These are phyloP conservation scores for Eucalyptus pauciflora DNA, from an alignment of 345 rosid genomes.

Conservation along the genomic window DNA sequence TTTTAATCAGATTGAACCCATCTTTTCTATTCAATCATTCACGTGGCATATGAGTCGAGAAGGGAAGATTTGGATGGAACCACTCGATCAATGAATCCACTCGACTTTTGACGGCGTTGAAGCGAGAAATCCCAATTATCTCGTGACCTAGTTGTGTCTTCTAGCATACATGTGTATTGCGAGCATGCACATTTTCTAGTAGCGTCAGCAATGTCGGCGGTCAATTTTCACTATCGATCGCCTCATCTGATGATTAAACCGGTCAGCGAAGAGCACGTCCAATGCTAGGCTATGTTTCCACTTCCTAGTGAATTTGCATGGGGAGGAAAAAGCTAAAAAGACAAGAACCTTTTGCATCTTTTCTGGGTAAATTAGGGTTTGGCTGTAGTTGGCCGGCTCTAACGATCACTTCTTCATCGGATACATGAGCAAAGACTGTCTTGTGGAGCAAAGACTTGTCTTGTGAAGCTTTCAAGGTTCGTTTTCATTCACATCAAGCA, in stretches of 20 bases:
- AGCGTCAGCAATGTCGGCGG: neutral
- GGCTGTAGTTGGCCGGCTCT: neutral
- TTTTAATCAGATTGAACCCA: neutral
- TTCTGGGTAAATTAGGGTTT: neutral
- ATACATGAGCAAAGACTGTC: neutral
- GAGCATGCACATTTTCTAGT: neutral
- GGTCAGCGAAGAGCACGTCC: neutral
- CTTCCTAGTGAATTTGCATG: neutral
- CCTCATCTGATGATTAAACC: neutral
- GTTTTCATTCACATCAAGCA: neutral
- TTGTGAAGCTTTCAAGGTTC: neutral
- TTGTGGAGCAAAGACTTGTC: neutral
- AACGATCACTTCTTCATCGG: neutral
- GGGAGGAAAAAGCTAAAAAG: neutral
- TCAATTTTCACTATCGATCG: neutral
- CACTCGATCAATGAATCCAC: neutral
- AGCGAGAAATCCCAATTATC: neutral
- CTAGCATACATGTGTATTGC: neutral
- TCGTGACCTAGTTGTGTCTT: neutral
- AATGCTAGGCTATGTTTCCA: neutral
- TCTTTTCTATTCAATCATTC: neutral
- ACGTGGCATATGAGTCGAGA: neutral
- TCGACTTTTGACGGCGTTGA: neutral
- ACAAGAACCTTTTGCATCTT: neutral
- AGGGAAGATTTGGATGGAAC: neutral